phyloP scores from a whole-genome alignment of 305 asterid genomes.

The Fraxinus baroniana region DNA sequence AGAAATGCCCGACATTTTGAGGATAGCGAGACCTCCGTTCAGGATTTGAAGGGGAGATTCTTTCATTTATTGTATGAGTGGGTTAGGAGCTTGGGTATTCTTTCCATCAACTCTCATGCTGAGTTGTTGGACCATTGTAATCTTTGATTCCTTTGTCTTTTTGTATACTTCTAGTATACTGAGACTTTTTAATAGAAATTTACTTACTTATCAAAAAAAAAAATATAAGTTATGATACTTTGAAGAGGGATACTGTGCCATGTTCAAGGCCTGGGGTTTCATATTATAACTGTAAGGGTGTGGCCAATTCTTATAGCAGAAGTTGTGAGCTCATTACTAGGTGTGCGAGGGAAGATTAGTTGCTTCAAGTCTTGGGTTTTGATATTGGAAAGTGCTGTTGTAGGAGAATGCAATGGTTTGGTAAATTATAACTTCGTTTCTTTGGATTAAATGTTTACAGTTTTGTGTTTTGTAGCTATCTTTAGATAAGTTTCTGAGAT shows the following conservation, averaged over 20 bases:
- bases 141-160: too few relatives aligned
- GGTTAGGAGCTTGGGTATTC: too few relatives aligned
- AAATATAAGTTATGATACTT: constrained; percentile 42
- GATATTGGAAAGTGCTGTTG: not conserved
- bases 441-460: not conserved
- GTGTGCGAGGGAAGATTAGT: constrained; percentile 37
- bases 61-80: too few relatives aligned
- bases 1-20: too few relatives aligned
- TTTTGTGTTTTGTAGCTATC: not conserved
- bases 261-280: constrained; percentile 49
- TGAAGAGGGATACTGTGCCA: constrained; percentile 49
- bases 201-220: too few relatives aligned
- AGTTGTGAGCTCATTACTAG: constrained; percentile 55
- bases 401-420: not conserved
- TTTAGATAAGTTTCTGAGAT: not conserved
- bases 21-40: too few relatives aligned
- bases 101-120: too few relatives aligned
- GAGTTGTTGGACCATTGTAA: too few relatives aligned
- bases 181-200: too few relatives aligned
- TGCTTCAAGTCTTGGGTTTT: not conserved
- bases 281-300: constrained; percentile 41
- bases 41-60: too few relatives aligned
- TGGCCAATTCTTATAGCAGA: constrained; percentile 41
- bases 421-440: not conserved
- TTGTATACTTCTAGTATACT: too few relatives aligned